phyloP scores from a whole-genome alignment of 202 grass and related monocot genomes.

The Panicum virgatum region DNA sequence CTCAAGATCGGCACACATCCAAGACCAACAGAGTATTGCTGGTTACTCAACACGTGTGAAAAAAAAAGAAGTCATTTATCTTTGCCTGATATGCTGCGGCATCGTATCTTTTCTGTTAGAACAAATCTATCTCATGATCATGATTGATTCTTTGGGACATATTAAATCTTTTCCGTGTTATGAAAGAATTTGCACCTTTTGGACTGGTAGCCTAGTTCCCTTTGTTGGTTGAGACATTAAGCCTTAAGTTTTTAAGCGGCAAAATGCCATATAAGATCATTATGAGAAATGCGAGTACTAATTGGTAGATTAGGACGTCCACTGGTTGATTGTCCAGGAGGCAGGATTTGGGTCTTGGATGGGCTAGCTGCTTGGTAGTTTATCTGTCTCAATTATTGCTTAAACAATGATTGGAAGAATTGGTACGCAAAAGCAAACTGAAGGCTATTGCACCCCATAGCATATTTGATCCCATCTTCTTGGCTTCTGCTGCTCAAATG shows the following conservation, averaged over 20 bases:
- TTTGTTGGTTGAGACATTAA: neutral
- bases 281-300: neutral
- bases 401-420: conserved; percentile 24
- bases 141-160: neutral
- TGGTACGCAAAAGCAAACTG: neutral
- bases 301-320: neutral
- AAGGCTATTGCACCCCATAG: neutral
- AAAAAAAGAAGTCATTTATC: neutral
- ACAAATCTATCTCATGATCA: neutral
- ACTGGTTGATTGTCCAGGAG: conserved; percentile 10
- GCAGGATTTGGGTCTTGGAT: neutral
- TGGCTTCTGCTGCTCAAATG: neutral
- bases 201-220: neutral
- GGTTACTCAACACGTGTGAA: neutral
- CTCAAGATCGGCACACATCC: neutral
- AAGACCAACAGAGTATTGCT: neutral
- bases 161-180: neutral
- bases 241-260: neutral
- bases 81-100: neutral
- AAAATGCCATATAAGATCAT: neutral
- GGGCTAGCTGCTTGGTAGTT: conserved; percentile 9
- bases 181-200: neutral
- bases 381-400: conserved; percentile 6
- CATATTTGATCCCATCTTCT: neutral
- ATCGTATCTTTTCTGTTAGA: neutral